Evolutionary conservation across 805 yeast genomes (phyloP), one percentile per base, ranked within the genome.

Genomic region (Suhomyces kilbournensis): DNA sequence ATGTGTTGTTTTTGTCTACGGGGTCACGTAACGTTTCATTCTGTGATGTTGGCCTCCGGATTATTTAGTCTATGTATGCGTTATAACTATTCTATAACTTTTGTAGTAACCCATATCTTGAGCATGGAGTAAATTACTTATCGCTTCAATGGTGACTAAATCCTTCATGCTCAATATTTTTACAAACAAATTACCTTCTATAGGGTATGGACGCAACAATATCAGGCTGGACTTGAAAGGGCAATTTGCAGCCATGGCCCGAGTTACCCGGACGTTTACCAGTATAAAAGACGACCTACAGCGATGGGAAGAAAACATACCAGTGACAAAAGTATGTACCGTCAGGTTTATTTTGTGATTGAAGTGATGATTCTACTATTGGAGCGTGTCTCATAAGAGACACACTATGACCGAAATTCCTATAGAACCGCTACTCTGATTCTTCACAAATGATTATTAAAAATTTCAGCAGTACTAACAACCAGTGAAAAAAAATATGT

Each of bases 381-480:
- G 46, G 58, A 52, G 50, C 44, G 22, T 23, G n/a, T 30, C 45
- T 23, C 30, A 12, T 26, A 45, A 23, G 19, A 46, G 30, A 14
- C 26, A 22, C 45, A 44, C 46, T 4, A 44, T 56, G 60, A 54
- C 15, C 46, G 44, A 35, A 26, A 55, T 38, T 46, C 58, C 56
- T 55, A 56, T 56, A 57, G 60, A 57, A 57, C 60, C 60, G 60
- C 60, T 57, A 57, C 60, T 55, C 60, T 57, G 60, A 57, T 34
- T 23, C 20, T 17, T 38, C 42, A 38, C 46, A 43, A 43, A 22
- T 23, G 20, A 43, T 8, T 7, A 14, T 6, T 5, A 20, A 19
- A 43, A 14, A 7, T 20, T 22, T 4, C 9, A 22, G 12, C 46
- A 43, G 46, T 43, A 25, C 46, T 25, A 22, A 43, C 30, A 43